These are phyloP conservation scores for Saccharomycopsis olivae DNA, from an alignment of 805 yeast species.

Conservation along the genomic window DNA sequence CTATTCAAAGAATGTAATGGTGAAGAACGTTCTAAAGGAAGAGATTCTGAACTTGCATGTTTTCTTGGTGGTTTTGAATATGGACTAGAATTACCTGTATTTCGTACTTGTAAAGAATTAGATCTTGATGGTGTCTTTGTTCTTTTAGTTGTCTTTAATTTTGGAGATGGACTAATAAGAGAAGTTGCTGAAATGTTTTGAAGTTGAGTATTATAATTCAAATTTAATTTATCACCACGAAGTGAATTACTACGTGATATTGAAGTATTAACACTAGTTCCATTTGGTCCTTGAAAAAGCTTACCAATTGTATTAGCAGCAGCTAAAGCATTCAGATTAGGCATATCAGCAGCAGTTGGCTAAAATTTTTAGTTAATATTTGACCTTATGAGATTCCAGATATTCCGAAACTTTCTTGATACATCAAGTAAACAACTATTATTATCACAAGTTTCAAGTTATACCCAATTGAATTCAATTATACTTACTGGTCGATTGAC, in stretches of 20 bases:
- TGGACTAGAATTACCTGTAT: neutral
- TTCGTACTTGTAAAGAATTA: neutral
- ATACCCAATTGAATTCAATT: too few species aligned
- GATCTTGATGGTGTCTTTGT: neutral
- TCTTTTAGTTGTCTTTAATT: neutral
- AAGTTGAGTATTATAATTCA: slow-evolving; percentile 7
- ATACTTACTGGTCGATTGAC: slow-evolving; percentile 14
- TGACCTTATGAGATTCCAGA: too few species aligned
- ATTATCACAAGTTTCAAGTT: neutral
- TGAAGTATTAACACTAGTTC: slow-evolving; percentile 1
- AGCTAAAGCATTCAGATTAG: slow-evolving; percentile 16
- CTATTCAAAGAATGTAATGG: slow-evolving; percentile 1
- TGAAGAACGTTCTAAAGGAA: neutral
- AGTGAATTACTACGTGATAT: slow-evolving; percentile 3
- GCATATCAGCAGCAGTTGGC: slow-evolving; percentile 17
- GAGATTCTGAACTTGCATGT: neutral
- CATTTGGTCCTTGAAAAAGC: slow-evolving; percentile 8
- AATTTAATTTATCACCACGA: neutral
- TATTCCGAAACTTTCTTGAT: too few species aligned
- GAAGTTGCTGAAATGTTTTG: slow-evolving; percentile 1
- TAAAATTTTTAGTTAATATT: slow-evolving; percentile 4
- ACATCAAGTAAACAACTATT: too few species aligned
- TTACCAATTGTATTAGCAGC: slow-evolving; percentile 18
- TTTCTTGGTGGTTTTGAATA: neutral
- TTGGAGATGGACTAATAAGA: neutral